Evolutionary conservation across 441 rosid species (phyloP).

Genomic region (Isatis lusitanica): DNA sequence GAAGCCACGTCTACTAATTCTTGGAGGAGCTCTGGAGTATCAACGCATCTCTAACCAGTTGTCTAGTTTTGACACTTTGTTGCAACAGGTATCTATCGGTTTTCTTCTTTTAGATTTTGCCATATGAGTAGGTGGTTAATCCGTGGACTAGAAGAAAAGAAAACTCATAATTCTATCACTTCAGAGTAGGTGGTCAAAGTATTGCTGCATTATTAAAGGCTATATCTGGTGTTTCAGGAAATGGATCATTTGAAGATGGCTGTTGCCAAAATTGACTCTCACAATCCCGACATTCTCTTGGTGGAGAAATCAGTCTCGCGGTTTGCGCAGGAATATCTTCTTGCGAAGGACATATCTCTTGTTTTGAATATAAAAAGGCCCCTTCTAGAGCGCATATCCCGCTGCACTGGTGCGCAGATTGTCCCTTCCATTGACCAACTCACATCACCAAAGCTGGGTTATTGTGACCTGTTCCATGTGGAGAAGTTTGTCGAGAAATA

Average conservation of each 20-base stretch:
- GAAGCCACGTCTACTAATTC: conserved; percentile 69
- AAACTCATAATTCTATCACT: conserved; percentile 15
- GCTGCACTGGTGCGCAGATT: conserved; percentile 79
- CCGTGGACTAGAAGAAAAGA: conserved; percentile 12
- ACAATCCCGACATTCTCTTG: conserved; percentile 71
- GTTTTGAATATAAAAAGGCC: conserved; percentile 72
- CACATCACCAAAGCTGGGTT: conserved; percentile 62
- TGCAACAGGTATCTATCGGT: conserved; percentile 65
- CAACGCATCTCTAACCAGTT: conserved; percentile 75
- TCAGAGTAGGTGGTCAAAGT: conserved; percentile 9
- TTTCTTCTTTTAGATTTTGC: conserved; percentile 31
- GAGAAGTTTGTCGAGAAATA: conserved; percentile 65
- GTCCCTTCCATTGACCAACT: conserved; percentile 75
- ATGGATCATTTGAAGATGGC: conserved; percentile 88
- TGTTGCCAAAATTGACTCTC: conserved; percentile 69
- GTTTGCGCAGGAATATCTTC: conserved; percentile 75
- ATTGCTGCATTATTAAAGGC: conserved; percentile 23
- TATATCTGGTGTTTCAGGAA: conserved; percentile 51
- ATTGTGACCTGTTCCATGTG: conserved; percentile 67
- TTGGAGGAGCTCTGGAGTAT: conserved; percentile 85
- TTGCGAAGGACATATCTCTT: conserved; percentile 75
- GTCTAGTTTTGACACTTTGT: conserved; percentile 78
- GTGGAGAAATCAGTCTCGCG: conserved; percentile 84
- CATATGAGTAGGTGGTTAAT: conserved; percentile 17
- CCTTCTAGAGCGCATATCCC: conserved; percentile 71